Percentiles rank a stretch among this genome's conserved stretches.
These are phyloP conservation scores for Lagenidium giganteum DNA, from an alignment of 352 stramenopile genomes.

Conservation along the genomic window DNA sequence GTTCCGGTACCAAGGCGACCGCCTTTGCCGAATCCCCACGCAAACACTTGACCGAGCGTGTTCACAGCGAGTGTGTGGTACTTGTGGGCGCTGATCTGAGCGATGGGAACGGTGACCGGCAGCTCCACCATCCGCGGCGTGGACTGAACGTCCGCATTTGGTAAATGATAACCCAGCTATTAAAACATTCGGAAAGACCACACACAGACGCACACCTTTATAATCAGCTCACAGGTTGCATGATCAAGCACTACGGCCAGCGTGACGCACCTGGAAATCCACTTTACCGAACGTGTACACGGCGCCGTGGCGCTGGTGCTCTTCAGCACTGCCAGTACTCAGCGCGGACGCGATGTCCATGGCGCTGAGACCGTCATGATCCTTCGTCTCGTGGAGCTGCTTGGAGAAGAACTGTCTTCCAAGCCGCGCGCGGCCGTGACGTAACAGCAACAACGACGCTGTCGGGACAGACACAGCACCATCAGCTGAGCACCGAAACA, in stretches of 20 bases:
- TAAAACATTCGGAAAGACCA: conserved; percentile 1
- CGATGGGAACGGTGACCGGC: conserved; percentile 28
- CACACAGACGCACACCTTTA: no score
- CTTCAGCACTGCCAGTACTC: no score
- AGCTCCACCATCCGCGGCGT: conserved; percentile 49
- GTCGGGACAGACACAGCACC: conserved; percentile 5
- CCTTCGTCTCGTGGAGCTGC: conserved; percentile 34
- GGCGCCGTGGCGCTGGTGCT: conserved; percentile 12
- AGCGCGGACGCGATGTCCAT: conserved; percentile 30
- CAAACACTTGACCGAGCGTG: conserved; percentile 46
- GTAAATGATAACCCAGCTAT: conserved; percentile 66
- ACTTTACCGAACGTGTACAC: conserved; percentile 74
- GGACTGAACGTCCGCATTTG: conserved; percentile 56
- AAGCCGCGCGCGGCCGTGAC: conserved; percentile 32
- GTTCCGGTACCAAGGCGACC: conserved; percentile 55
- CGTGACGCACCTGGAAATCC: conserved; percentile 65
- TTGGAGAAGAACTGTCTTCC: conserved; percentile 34
- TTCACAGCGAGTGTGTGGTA: conserved; percentile 67
- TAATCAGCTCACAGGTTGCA: no score
- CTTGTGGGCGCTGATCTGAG: conserved; percentile 55
- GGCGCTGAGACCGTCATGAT: conserved; percentile 37
- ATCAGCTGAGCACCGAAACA: conserved; percentile 4
- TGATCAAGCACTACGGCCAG: no score
- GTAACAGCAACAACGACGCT: conserved; percentile 53
- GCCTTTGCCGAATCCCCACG: conserved; percentile 76